These are phyloP conservation scores for Earliella scabrosa DNA, from an alignment of 1,284 basidiomycete species.

Conservation along the genomic window DNA sequence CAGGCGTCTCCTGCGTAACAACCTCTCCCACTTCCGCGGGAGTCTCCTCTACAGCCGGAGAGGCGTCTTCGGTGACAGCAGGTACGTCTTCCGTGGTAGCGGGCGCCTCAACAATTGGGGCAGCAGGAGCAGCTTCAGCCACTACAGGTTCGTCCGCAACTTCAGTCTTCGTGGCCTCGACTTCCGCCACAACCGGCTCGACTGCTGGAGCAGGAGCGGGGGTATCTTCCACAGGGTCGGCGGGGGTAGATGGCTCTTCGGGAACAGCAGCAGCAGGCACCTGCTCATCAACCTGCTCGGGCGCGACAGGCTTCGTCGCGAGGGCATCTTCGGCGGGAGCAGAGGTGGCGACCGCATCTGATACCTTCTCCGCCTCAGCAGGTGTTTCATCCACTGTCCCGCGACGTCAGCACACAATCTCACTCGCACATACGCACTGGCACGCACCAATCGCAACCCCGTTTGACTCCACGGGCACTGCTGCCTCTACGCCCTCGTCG, in stretches of 20 bases:
- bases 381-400: background rate
- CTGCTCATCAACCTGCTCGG: background rate
- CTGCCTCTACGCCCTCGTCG: background rate
- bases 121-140: background rate
- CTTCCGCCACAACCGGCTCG: slow-evolving; percentile 3
- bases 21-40: slow-evolving; percentile 8
- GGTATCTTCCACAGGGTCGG: slow-evolving; percentile 4
- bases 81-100: background rate
- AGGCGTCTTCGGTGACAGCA: background rate
- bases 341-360: background rate
- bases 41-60: slow-evolving; percentile 1
- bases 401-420: background rate
- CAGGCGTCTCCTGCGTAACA: slow-evolving; percentile 1
- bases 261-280: background rate
- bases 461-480: slow-evolving; percentile 1
- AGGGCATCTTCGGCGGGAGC: background rate
- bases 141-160: background rate
- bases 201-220: background rate
- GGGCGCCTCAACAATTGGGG: background rate
- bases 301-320: background rate
- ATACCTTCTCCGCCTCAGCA: background rate
- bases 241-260: background rate
- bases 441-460: slow-evolving; percentile 11
- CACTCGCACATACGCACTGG: background rate
- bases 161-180: background rate